A percentile compares a stretch with the other conserved stretches of the same genome.
Evolutionary conservation across 495 filamentous ascomycete species (phyloP).

Genomic region (Hypomontagnella monticulosa): DNA sequence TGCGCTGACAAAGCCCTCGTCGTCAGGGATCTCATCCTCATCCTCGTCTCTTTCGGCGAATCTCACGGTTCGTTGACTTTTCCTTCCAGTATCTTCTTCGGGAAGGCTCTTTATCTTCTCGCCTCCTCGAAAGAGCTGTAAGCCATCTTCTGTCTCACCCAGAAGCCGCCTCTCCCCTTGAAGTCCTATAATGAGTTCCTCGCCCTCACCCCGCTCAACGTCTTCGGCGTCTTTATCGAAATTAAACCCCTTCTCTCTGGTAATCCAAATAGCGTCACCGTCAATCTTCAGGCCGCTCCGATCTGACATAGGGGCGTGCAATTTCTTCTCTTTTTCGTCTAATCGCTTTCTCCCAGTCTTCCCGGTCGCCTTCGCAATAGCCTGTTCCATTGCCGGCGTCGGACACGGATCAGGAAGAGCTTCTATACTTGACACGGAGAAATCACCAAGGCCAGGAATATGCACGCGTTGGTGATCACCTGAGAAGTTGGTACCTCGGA

Average conservation of each 20-base stretch:
- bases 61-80: constrained; percentile 71
- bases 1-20: constrained; percentile 71
- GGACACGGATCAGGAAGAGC: constrained; percentile 92
- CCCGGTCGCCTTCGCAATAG: constrained; percentile 79
- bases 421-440: constrained; percentile 85
- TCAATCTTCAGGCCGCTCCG: constrained; percentile 84
- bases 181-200: constrained; percentile 89
- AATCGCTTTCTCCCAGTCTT: constrained; percentile 78
- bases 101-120: constrained; percentile 69
- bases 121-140: constrained; percentile 84
- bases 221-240: constrained; percentile 78
- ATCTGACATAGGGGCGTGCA: constrained; percentile 98
- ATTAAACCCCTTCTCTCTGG: constrained; percentile 68
- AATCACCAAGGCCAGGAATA: constrained; percentile 93
- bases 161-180: constrained; percentile 83
- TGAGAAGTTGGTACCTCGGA: constrained; percentile 95
- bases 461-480: constrained; percentile 87
- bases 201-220: constrained; percentile 84
- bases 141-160: constrained; percentile 81
- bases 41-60: constrained; percentile 68
- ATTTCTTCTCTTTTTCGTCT: constrained; percentile 93
- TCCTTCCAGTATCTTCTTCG: constrained; percentile 74
- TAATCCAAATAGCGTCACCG: constrained; percentile 67
- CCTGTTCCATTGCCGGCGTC: constrained; percentile 89
- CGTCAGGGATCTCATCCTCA: constrained; percentile 62